Conservation (phyloP, 257 asterid genomes). For the Nemophila menziesii region DNA sequence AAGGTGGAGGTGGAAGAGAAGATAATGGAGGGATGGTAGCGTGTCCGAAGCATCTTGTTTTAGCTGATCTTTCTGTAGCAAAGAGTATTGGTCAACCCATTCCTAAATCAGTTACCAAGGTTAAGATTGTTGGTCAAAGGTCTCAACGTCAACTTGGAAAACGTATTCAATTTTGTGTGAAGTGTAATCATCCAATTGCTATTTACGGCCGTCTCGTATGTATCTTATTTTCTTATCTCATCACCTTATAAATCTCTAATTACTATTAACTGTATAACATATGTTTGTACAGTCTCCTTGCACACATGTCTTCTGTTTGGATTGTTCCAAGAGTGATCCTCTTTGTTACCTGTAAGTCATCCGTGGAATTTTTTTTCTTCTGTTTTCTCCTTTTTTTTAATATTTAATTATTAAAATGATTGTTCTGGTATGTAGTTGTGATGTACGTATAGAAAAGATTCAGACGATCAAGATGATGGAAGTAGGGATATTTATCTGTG, state of each 20-base stretch:
- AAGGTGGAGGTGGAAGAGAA: constrained; percentile 48
- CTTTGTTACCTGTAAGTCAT: too few species aligned
- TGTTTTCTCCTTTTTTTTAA: background rate
- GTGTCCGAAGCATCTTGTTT: constrained; percentile 88
- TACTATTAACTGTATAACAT: too few species aligned
- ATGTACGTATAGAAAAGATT: constrained; percentile 85
- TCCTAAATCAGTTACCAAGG: constrained; percentile 47
- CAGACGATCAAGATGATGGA: constrained; percentile 91
- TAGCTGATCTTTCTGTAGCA: constrained; percentile 97
- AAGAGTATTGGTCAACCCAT: constrained; percentile 64
- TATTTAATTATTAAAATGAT: background rate
- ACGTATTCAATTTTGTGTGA: constrained; percentile 85
- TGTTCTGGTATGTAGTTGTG: constrained; percentile 44
- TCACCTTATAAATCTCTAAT: background rate
- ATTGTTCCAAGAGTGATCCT: too few species aligned
- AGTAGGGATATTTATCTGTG: constrained; percentile 82
- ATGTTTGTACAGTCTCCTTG: too few species aligned
- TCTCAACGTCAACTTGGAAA: constrained; percentile 95
- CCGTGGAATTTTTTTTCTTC: too few species aligned
- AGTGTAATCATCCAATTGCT: constrained; percentile 86
- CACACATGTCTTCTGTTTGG: too few species aligned
- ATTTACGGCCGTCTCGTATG: constrained; percentile 89
- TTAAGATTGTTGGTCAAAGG: constrained; percentile 72
- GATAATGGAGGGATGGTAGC: constrained; percentile 88
- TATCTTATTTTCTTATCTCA: too few species aligned